Base-by-base conservation (phyloP, 176 grass and related monocot genomes). In the Bothriochloa decipiens region DNA sequence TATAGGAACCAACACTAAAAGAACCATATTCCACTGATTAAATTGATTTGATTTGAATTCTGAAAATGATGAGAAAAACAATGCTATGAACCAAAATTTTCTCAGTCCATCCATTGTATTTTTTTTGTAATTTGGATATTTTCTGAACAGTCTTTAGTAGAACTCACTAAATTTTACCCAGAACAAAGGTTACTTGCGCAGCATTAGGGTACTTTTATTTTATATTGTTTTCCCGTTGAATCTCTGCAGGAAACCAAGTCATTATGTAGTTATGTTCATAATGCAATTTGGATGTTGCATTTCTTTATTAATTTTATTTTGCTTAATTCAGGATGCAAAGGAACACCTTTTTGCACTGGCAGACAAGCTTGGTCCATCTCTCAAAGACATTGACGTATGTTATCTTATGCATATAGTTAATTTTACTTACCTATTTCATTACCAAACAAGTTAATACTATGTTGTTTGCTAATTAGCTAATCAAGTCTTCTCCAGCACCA, bases 261-360 rank as follows among this genome's bases (percentile, higher is more conserved):
- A 36, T 12, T 86, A 63, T 65, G 65, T 71, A 29, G 23, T 25
- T 63, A 3, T 71, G 11, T 78, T 35, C 68, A 73, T 39, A 74
- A 58, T 58, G 60, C 29, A 16, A 72, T 75, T 25, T 16, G 3
- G 18, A 20, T 61, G 41, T 66, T 77, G 29, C 52, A 63, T 80
- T 76, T 60, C 26, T 79, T 78, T 62, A 83, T 83, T 62, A 69
- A 23, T 64, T 83, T 4, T 62, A 23, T 83, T 83, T 83, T 82
- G 12, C 22, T 74, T 83, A 81, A 80, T 60, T 83, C 82, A 98
- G 93, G 96, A 98, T 94, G 96, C 96, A 58, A 98, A 98, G 87
- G 93, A 98, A 32, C 92, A 98, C 80, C 96, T 98, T 79, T 90
- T 91, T 94, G 96, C 96, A 39, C 86, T 98, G 71, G 96, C 85